Conservation (phyloP, 768 basidiomycete genomes). For the Psilocybe tampanensis region DNA sequence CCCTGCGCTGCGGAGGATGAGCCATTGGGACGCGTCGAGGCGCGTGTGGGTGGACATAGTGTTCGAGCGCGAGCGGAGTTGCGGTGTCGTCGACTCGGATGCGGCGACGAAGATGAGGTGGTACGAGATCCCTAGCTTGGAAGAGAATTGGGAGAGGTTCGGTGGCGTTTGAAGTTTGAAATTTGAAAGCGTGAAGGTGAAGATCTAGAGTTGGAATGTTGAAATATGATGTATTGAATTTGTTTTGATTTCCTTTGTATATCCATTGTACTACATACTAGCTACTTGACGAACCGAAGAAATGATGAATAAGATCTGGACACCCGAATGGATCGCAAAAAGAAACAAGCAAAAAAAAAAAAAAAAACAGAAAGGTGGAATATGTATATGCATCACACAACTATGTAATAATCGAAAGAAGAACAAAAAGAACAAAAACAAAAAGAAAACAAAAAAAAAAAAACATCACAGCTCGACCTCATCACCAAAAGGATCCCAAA, state of each 20-base stretch:
- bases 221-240: no score
- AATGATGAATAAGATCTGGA: no score
- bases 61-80: background rate
- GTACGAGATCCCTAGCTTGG: background rate
- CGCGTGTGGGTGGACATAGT: background rate
- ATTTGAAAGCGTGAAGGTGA: no score
- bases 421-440: background rate
- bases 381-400: no score
- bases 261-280: no score
- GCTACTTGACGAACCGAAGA: no score
- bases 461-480: conserved; percentile 27
- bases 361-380: no score
- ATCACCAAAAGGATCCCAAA: conserved; percentile 32
- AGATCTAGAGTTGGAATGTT: no score
- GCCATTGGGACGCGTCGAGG: background rate
- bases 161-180: background rate
- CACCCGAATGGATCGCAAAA: no score
- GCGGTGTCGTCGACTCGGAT: no score
- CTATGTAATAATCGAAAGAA: background rate
- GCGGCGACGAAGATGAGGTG: background rate
- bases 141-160: conserved; percentile 1
- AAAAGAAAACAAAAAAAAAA: background rate
- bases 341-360: no score
- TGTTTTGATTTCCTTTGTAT: no score
- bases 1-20: background rate